Base-by-base conservation (phyloP, 768 basidiomycete species). In the Lactarius pseudohatsudake region DNA sequence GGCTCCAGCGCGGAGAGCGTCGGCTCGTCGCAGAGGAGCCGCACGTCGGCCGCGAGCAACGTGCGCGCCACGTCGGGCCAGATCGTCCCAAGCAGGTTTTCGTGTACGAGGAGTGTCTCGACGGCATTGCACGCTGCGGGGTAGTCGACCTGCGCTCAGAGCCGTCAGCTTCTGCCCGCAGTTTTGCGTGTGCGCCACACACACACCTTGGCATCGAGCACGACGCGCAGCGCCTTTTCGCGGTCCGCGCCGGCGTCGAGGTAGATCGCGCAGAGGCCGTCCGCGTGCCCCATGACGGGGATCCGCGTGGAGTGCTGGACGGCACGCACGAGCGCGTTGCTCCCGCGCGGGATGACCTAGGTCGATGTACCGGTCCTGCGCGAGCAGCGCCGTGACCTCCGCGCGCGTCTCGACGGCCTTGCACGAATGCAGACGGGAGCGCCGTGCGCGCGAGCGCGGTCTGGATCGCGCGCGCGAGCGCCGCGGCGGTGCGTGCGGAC, bases 231-330 rank as follows among this genome's bases (percentile, higher is more conserved):
- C 0, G 96, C 94, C 75, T 95, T 98, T 64, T 86, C 84, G 45
- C 79, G 72, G 70, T 91, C 85, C 0, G 96, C 96, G 34, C 82
- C 80, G 71, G 91, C 88, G 76, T 99, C 96, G 6, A 99, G 78
- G 75, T 89, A 98, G 6, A 97, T 86, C 22, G 87, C 85, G 76
- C 97, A 99, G 10, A 98, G 79, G 1, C 97, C 97, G 76, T 99
- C 97, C 8, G 97, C 96, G 74, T 99, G 97, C 1, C 97, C 97
- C 95, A 99, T 98, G 54, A 99, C 97, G 2, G 97, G 90, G 67
- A 99, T 98, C 65, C 90, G 83, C 0, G 96, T 97, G 69, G 81
- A 86, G 64, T 91, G 90, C 75, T 98, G 94, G 65, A 99, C 97
- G 75, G 81, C 90, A 71, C 80, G 82, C 32, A 98, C 97, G 15